phyloP scores from a whole-genome alignment of 2,329 filamentous ascomycete genomes.

The Ophiostoma tasmaniense region DNA sequence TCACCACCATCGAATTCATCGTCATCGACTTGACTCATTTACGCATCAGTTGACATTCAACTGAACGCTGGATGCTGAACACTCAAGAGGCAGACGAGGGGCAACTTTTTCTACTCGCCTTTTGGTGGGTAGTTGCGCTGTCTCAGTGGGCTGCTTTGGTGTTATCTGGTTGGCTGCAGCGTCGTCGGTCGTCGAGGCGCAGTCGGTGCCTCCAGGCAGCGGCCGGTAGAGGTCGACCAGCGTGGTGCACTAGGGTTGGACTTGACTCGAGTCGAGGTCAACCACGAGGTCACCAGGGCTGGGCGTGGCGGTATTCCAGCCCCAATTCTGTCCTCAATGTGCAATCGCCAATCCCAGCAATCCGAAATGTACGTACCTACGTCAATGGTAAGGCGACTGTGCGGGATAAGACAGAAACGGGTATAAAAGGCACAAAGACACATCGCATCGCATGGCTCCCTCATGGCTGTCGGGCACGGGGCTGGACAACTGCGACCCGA shows the following conservation, averaged over 20 bases:
- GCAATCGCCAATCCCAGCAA: background rate
- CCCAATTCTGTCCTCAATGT: background rate
- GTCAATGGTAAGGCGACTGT: background rate
- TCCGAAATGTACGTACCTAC: background rate
- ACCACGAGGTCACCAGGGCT: background rate
- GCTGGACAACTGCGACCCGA: background rate
- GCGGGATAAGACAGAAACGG: background rate
- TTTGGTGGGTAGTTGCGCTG: background rate
- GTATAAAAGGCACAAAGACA: background rate
- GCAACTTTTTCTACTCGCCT: background rate
- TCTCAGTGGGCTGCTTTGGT: constrained; percentile 2
- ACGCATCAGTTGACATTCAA: background rate
- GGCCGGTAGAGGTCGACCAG: background rate
- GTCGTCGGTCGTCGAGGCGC: background rate
- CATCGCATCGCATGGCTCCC: background rate
- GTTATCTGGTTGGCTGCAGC: constrained; percentile 3
- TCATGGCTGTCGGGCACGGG: background rate
- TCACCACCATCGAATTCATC: background rate
- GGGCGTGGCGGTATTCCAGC: background rate
- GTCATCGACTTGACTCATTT: background rate
- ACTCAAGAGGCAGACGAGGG: background rate
- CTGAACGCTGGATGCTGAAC: background rate
- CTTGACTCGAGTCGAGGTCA: background rate
- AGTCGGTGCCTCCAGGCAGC: constrained; percentile 2
- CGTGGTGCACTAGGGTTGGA: background rate